Conservation (phyloP, 1,284 basidiomycete species). For the Trichosporon sp. region DNA sequence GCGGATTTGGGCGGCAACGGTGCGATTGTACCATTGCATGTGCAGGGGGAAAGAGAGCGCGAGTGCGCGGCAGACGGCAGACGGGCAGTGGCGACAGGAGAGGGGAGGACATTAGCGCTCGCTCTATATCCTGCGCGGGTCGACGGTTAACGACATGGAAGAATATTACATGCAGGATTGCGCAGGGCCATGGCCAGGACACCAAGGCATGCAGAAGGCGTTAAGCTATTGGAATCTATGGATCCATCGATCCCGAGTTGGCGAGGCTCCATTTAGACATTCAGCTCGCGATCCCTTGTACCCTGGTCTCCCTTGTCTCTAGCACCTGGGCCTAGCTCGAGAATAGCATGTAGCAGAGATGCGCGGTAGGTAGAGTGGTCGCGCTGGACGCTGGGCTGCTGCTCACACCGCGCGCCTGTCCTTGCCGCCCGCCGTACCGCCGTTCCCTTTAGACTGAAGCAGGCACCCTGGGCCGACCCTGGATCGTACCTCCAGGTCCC, state of each 20-base stretch:
- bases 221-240: not conserved
- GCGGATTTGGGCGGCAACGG: not conserved
- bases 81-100: not conserved
- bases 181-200: not conserved
- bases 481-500: not conserved
- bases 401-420: not conserved
- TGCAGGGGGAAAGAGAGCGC: not conserved
- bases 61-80: too few relatives aligned
- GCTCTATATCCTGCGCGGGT: too few relatives aligned
- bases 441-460: not conserved
- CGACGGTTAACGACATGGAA: too few relatives aligned
- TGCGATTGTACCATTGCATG: not conserved
- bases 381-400: too few relatives aligned
- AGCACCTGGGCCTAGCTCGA: not conserved
- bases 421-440: not conserved
- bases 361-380: too few relatives aligned
- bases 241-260: not conserved
- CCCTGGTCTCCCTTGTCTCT: too few relatives aligned
- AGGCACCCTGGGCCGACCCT: not conserved
- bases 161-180: too few relatives aligned
- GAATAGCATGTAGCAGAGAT: too few relatives aligned
- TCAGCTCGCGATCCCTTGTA: not conserved
- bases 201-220: not conserved
- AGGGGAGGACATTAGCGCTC: not conserved
- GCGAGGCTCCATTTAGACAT: not conserved